Evolutionary conservation across 306 rosid species (phyloP), one percentile per base, ranked within the genome.

Genomic region (Prunus campanulata): DNA sequence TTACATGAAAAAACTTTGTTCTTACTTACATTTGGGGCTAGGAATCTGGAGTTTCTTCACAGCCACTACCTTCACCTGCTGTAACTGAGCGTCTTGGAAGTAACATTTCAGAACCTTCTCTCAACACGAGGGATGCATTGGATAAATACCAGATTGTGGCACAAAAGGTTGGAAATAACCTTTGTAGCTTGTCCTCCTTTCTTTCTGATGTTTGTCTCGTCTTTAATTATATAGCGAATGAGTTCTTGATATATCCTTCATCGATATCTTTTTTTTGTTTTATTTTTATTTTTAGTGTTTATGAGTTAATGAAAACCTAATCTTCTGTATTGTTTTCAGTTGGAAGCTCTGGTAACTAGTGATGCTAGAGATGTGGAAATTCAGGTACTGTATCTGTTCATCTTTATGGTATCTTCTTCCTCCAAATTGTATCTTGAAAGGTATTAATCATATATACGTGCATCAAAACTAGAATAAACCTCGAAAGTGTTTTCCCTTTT

Each of bases 71-170:
- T 69, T 86, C 93, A n/a, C 85, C 93, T 66, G 84, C 82, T 80
- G 84, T 83, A 14, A 64, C 86, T 32, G 99, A 96, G 81, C 94
- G 96, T 73, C 87, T 85, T 70, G 97, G 90, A 81, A 91, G 83
- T 85, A 84, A 72, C 66, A 77, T 87, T 71, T 83, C 96, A 42
- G 99, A 96, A 81, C 88, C 96, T 71, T 84, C 97, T 62, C 93
- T 96, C 56, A 83, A 80, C 27, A 93, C 99, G 29, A 88, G 97
- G 86, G 98, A 90, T 69, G 99, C 98, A 39, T 81, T 96, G 83
- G 98, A 96, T 82, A 96, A 92, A 80, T 96, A 83, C 82, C 97
- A 89, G 80, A 79, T 91, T 81, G 90, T 96, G 46, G 93, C 97
- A 27, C 99, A 86, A 61, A 96, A 93, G 99, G 99, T 96, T 75